These are phyloP conservation scores for Stipa capillata DNA, from an alignment of 176 grass and related monocot genomes.

Conservation along the genomic window DNA sequence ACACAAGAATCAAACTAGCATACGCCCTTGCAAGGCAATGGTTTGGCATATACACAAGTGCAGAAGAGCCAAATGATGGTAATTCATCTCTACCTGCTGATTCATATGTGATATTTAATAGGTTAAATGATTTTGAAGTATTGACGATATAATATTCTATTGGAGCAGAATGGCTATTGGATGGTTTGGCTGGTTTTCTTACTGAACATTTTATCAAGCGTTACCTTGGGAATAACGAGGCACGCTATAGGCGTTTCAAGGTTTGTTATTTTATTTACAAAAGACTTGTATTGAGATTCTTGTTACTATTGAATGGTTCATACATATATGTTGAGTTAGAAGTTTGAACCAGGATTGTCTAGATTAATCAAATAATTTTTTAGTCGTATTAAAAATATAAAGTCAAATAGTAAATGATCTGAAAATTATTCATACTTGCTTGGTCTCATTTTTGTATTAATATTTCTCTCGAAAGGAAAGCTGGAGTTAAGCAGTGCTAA, in stretches of 20 bases:
- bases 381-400: not conserved
- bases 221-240: conserved; percentile 94
- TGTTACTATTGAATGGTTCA: conserved; percentile 3
- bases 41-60: conserved; percentile 96
- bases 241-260: conserved; percentile 90
- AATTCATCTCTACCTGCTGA: conserved; percentile 17
- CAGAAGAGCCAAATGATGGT: conserved; percentile 90
- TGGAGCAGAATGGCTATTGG: conserved; percentile 85
- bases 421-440: not conserved
- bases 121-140: conserved; percentile 12
- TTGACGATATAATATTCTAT: conserved; percentile 29
- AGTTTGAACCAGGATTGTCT: not conserved
- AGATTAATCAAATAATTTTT: not conserved
- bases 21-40: conserved; percentile 89
- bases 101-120: conserved; percentile 10
- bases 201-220: conserved; percentile 84
- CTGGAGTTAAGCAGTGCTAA: not conserved
- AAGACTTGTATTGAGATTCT: conserved; percentile 1
- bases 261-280: conserved; percentile 20
- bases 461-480: not conserved
- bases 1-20: conserved; percentile 85
- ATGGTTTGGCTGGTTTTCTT: conserved; percentile 96
- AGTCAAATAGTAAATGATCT: not conserved
- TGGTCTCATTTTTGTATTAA: not conserved
- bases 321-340: not conserved